Conservation (phyloP, 345 rosid species). For the Eucalyptus cloeziana region DNA sequence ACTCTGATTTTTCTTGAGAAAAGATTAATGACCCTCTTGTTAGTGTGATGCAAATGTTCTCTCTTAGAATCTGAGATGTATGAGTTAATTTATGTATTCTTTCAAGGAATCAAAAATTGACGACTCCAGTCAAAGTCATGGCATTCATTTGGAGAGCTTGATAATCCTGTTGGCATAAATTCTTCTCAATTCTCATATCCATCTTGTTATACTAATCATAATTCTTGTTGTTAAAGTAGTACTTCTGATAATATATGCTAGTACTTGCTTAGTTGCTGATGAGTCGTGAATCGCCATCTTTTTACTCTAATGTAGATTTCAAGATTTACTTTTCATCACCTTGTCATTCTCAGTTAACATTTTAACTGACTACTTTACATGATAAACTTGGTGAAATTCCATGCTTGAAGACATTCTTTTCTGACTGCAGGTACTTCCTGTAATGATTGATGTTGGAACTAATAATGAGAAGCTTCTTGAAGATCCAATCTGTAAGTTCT, state of each 20-base stretch:
- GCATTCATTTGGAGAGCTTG: not conserved
- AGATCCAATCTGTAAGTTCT: slow-evolving; percentile 69
- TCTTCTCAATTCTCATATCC: not conserved
- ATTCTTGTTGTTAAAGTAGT: not conserved
- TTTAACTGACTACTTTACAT: not conserved
- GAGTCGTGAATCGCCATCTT: not conserved
- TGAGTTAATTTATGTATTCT: not conserved
- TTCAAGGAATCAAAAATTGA: not conserved
- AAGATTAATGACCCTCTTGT: not conserved
- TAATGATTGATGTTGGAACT: slow-evolving; percentile 99
- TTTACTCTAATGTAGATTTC: not conserved
- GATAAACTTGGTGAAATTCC: not conserved
- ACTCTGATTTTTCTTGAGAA: not conserved
- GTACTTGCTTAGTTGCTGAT: not conserved
- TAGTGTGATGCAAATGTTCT: not conserved
- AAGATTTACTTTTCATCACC: not conserved
- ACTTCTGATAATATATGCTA: not conserved
- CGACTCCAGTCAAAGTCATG: not conserved
- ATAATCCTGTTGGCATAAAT: not conserved
- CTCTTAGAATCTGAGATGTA: not conserved
- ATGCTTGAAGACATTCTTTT: not conserved
- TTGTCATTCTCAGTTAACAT: not conserved
- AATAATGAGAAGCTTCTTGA: slow-evolving; percentile 88
- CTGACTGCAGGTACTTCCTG: slow-evolving; percentile 72
- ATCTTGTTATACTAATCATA: not conserved